These are phyloP conservation scores for Fusarium concolor DNA, from an alignment of 2,329 filamentous ascomycete species.

Conservation along the genomic window DNA sequence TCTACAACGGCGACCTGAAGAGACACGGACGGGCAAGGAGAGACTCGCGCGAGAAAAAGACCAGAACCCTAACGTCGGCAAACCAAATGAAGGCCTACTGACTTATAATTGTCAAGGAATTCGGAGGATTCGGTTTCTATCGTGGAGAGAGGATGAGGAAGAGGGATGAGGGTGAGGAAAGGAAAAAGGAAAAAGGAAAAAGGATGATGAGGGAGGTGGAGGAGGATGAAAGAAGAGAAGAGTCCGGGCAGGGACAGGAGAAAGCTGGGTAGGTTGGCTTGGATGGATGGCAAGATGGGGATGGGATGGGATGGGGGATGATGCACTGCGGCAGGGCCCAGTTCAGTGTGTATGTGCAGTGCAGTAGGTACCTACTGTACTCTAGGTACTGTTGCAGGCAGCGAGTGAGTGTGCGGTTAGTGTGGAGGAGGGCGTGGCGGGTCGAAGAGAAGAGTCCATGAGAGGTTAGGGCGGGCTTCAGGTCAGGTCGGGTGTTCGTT, in stretches of 20 bases:
- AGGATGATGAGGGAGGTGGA: slow-evolving; percentile 39
- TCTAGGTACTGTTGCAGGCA: too few species aligned
- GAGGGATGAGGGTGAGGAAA: slow-evolving; percentile 36
- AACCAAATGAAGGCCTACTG: slow-evolving; percentile 48
- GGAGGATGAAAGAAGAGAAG: slow-evolving; percentile 43
- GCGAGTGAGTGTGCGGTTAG: slow-evolving; percentile 15
- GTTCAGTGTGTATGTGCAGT: slow-evolving; percentile 2
- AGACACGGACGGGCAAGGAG: slow-evolving; percentile 44
- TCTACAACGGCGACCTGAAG: slow-evolving; percentile 46
- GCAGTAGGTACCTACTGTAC: background rate
- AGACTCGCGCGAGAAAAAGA: slow-evolving; percentile 50
- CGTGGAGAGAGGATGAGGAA: slow-evolving; percentile 45
- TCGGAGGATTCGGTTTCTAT: slow-evolving; percentile 54
- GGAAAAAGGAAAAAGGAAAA: slow-evolving; percentile 34
- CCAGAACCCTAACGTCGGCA: slow-evolving; percentile 50
- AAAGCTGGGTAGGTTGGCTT: slow-evolving; percentile 28
- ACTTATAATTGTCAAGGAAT: slow-evolving; percentile 49
- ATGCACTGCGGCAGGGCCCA: slow-evolving; percentile 29
- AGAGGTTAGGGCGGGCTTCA: slow-evolving; percentile 4
- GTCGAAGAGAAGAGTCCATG: background rate
- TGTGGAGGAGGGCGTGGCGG: slow-evolving; percentile 46
- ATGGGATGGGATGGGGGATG: slow-evolving; percentile 40
- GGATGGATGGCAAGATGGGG: slow-evolving; percentile 46
- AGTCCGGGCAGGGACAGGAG: slow-evolving; percentile 34
- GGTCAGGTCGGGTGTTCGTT: slow-evolving; percentile 33